Percentiles rank a stretch among this genome's conserved stretches.
These are phyloP conservation scores for Daldinia childiae DNA, from an alignment of 495 filamentous ascomycete species.

Conservation along the genomic window DNA sequence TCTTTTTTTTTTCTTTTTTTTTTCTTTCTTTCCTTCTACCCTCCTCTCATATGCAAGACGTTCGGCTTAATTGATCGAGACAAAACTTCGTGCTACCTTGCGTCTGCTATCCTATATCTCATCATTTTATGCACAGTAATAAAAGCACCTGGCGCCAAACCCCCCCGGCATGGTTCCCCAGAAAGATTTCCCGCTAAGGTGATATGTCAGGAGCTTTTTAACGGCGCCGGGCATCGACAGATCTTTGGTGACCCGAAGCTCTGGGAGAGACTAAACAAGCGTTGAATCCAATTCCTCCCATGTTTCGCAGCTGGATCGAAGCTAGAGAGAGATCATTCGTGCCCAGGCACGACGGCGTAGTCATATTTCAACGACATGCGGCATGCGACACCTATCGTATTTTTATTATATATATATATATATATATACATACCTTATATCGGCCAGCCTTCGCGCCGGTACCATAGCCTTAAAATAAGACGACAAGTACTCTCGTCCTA, in stretches of 20 bases:
- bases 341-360: slow-evolving; percentile 41
- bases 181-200: slow-evolving; percentile 51
- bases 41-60: neutral
- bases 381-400: slow-evolving; percentile 27
- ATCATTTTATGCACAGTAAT: slow-evolving; percentile 32
- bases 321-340: slow-evolving; percentile 43
- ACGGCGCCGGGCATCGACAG: slow-evolving; percentile 42
- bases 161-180: slow-evolving; percentile 45
- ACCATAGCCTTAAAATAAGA: neutral
- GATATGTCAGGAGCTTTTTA: slow-evolving; percentile 47
- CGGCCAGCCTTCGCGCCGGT: neutral
- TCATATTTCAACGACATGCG: slow-evolving; percentile 37
- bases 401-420: slow-evolving; percentile 5
- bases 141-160: slow-evolving; percentile 13
- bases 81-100: slow-evolving; percentile 27
- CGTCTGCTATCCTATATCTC: slow-evolving; percentile 33
- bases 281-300: slow-evolving; percentile 46
- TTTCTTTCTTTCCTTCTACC: neutral
- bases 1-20: no score
- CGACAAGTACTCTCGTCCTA: slow-evolving; percentile 5
- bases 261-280: slow-evolving; percentile 50
- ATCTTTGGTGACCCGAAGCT: slow-evolving; percentile 48
- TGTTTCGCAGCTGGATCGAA: slow-evolving; percentile 42
- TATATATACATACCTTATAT: neutral
- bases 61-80: neutral